Evolutionary conservation across 441 rosid genomes (phyloP).

Genomic region (Rhodomyrtus psidioides): DNA sequence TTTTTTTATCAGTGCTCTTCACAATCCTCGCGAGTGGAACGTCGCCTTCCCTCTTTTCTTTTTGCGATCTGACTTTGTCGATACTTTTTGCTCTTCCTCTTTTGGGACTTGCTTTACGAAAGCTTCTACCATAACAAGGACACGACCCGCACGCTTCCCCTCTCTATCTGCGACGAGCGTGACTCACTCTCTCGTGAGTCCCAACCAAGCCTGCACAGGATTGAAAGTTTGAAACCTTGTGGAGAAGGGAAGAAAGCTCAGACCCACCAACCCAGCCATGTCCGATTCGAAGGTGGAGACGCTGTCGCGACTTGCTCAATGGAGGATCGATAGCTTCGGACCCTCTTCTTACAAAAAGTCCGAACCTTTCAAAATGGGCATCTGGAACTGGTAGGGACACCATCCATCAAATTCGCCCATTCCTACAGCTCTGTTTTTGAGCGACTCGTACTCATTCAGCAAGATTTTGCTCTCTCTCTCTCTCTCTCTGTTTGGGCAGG

Average conservation of each 20-base stretch:
- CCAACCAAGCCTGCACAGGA: not conserved
- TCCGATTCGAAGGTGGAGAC: slow-evolving; percentile 83
- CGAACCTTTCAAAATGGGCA: slow-evolving; percentile 82
- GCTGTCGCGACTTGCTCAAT: slow-evolving; percentile 83
- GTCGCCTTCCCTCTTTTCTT: too few species aligned
- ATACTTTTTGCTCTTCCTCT: not conserved
- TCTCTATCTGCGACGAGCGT: not conserved
- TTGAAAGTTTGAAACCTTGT: not conserved
- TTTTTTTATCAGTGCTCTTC: too few species aligned
- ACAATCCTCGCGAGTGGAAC: too few species aligned
- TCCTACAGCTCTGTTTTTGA: not conserved
- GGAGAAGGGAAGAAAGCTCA: not conserved
- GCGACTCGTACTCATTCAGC: not conserved
- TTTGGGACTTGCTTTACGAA: not conserved
- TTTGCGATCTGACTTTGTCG: not conserved
- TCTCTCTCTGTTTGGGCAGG: slow-evolving; percentile 26
- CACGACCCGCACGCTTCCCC: too few species aligned
- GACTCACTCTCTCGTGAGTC: not conserved
- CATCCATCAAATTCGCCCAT: not conserved
- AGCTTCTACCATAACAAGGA: not conserved
- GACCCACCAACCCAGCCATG: slow-evolving; percentile 18
- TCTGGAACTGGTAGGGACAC: slow-evolving; percentile 76
- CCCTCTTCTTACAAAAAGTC: slow-evolving; percentile 75
- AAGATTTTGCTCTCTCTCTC: not conserved
- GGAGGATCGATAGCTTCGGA: slow-evolving; percentile 82